Percentiles rank a stretch among this genome's conserved stretches.
Evolutionary conservation across 2,329 filamentous ascomycete genomes (phyloP).

Genomic region (Claviceps sp.): DNA sequence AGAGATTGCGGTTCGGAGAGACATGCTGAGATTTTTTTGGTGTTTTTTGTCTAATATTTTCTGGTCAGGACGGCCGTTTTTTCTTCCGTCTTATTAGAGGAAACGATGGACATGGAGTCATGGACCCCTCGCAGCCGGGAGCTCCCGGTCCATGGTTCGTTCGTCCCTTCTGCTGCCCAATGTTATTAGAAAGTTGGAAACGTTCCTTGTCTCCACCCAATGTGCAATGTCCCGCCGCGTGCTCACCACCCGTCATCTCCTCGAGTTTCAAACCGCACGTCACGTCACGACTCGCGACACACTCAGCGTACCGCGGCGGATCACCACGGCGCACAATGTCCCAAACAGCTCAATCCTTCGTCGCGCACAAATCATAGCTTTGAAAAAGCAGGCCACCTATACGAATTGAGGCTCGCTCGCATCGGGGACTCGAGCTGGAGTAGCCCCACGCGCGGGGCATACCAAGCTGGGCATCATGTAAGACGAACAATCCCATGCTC

Average conservation of each 20-base stretch:
- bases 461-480: slow-evolving; percentile 1
- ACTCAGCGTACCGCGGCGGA: background rate
- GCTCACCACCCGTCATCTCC: background rate
- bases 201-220: background rate
- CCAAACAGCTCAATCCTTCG: slow-evolving; percentile 6
- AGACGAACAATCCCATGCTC: background rate
- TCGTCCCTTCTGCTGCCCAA: background rate
- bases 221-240: background rate
- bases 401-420: slow-evolving; percentile 1
- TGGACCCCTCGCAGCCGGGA: background rate
- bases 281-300: background rate
- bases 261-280: background rate
- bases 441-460: slow-evolving; percentile 17
- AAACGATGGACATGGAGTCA: background rate
- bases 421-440: background rate
- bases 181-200: background rate
- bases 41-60: background rate
- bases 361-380: slow-evolving; percentile 10
- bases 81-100: background rate
- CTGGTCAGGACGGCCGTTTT: background rate
- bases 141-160: background rate
- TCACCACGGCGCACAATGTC: slow-evolving; percentile 12
- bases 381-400: background rate
- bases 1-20: background rate
- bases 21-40: background rate